A percentile compares a stretch with the other conserved stretches of the same genome.
These are phyloP conservation scores for Amauroascus niger DNA, from an alignment of 2,329 filamentous ascomycete species.

Conservation along the genomic window DNA sequence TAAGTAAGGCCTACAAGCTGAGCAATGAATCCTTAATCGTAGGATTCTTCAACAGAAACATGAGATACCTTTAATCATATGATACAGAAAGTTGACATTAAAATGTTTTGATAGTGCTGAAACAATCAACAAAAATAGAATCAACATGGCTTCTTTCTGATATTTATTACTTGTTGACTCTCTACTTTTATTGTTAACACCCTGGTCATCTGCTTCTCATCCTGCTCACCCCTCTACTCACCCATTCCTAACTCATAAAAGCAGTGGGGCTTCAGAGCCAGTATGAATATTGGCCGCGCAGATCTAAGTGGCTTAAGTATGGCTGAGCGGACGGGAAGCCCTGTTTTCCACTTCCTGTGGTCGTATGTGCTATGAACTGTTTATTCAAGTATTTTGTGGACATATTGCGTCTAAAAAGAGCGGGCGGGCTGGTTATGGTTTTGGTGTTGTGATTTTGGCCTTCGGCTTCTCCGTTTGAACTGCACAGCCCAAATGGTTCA, in stretches of 20 bases:
- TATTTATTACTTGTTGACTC: slow-evolving; percentile 1
- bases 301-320: slow-evolving; percentile 10
- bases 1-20: no score
- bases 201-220: slow-evolving; percentile 1
- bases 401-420: no score
- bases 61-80: no score
- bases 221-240: slow-evolving; percentile 4
- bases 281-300: slow-evolving; percentile 4
- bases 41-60: no score
- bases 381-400: no score
- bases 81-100: neutral
- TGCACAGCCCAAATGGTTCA: no score
- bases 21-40: no score
- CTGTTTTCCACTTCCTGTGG: slow-evolving; percentile 6
- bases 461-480: no score
- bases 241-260: slow-evolving; percentile 2
- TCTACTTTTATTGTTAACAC: neutral
- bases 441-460: no score
- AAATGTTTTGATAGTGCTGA: slow-evolving; percentile 4
- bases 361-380: no score
- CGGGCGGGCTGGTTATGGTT: no score
- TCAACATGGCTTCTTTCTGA: slow-evolving; percentile 4
- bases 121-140: slow-evolving; percentile 5
- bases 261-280: neutral
- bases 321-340: slow-evolving; percentile 7